Evolutionary conservation across 164 flowering plant genomes (phyloP).

Genomic region (Aristolochia contorta): DNA sequence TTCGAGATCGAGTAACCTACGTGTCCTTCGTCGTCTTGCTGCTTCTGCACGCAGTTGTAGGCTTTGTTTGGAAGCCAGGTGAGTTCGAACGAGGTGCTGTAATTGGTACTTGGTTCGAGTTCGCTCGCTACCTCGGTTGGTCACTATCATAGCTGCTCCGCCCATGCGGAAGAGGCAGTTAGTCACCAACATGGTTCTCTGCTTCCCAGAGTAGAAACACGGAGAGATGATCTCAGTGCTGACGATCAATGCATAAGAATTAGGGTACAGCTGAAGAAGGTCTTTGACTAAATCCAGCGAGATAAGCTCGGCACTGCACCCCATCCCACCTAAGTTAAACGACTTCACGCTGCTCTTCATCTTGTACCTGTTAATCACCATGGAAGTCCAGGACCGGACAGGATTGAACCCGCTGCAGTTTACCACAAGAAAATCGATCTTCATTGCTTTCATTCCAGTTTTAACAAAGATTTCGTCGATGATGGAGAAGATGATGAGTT

Average conservation of each 20-base stretch:
- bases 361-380: slow-evolving; percentile 66
- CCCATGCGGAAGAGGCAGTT: slow-evolving; percentile 79
- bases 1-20: slow-evolving; percentile 66
- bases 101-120: slow-evolving; percentile 57
- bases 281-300: slow-evolving; percentile 71
- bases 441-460: slow-evolving; percentile 6
- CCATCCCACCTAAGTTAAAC: slow-evolving; percentile 78
- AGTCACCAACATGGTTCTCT: slow-evolving; percentile 61
- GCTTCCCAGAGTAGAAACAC: slow-evolving; percentile 72
- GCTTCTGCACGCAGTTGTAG: slow-evolving; percentile 58
- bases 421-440: slow-evolving; percentile 20
- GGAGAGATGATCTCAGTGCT: slow-evolving; percentile 80
- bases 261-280: slow-evolving; percentile 54
- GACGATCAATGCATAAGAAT: slow-evolving; percentile 63
- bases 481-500: too few species aligned
- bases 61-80: slow-evolving; percentile 65
- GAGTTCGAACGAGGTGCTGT: slow-evolving; percentile 63
- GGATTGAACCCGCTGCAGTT: slow-evolving; percentile 75
- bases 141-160: slow-evolving; percentile 55
- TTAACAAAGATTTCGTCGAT: too few species aligned
- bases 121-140: slow-evolving; percentile 38
- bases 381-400: slow-evolving; percentile 64
- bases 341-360: slow-evolving; percentile 51
- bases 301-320: slow-evolving; percentile 72
- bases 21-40: slow-evolving; percentile 56